phyloP scores from a whole-genome alignment of 75 land plant species.

The Pinus taeda region DNA sequence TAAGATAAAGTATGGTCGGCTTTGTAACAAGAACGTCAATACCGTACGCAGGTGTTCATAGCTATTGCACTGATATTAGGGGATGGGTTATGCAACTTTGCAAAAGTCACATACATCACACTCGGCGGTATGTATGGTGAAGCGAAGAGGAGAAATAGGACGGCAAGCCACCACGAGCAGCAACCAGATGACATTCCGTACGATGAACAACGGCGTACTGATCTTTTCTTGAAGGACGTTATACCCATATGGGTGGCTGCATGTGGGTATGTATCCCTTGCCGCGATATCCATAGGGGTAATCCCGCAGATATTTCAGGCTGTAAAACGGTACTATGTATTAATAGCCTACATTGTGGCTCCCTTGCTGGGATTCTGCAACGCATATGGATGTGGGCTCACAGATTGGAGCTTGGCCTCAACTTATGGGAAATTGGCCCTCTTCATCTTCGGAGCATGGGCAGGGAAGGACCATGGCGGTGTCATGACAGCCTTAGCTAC shows the following conservation, averaged over 20 bases:
- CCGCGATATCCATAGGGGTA: slow-evolving; percentile 44
- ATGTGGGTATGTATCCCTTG: slow-evolving; percentile 39
- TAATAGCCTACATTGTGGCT: slow-evolving; percentile 38
- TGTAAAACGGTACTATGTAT: slow-evolving; percentile 49
- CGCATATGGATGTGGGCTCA: slow-evolving; percentile 49
- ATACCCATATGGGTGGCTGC: slow-evolving; percentile 58
- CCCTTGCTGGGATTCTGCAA: slow-evolving; percentile 57
- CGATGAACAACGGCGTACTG: slow-evolving; percentile 47
- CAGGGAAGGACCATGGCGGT: slow-evolving; percentile 38
- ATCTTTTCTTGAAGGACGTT: slow-evolving; percentile 40
- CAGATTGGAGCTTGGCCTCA: slow-evolving; percentile 54
- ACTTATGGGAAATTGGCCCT: slow-evolving; percentile 56
- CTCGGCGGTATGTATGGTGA: background rate
- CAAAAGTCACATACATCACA: background rate
- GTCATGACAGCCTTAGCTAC: slow-evolving; percentile 46
- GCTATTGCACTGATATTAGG: slow-evolving; percentile 66
- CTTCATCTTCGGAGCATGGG: slow-evolving; percentile 61
- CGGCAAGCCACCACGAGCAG: background rate
- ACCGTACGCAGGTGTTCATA: slow-evolving; percentile 46
- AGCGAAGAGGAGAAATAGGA: background rate
- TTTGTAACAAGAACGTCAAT: no score
- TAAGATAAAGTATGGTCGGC: no score
- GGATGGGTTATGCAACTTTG: slow-evolving; percentile 69
- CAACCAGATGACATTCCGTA: background rate
- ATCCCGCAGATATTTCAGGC: slow-evolving; percentile 63